phyloP scores from a whole-genome alignment of 2,329 filamentous ascomycete species.

The Diaporthe batatas region DNA sequence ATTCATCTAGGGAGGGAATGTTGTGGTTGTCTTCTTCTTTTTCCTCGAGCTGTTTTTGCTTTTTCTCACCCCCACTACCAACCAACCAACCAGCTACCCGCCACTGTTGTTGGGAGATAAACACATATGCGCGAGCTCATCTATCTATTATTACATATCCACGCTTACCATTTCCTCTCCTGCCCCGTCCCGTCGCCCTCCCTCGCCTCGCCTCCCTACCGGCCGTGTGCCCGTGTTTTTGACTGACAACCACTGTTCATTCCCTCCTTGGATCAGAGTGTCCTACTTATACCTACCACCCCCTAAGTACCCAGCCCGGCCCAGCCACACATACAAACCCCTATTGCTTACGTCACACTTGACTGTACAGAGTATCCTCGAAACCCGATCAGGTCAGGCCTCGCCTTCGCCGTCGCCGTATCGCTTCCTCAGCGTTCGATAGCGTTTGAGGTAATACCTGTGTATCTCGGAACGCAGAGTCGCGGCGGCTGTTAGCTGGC shows the following conservation, averaged over 20 bases:
- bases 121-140: conserved; percentile 28
- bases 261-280: not conserved
- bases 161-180: not conserved
- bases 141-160: conserved; percentile 25
- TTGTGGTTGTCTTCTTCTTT: conserved; percentile 4
- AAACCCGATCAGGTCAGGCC: conserved; percentile 49
- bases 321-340: not conserved
- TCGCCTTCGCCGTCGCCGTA: conserved; percentile 67
- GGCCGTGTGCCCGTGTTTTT: not conserved
- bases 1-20: conserved; percentile 2
- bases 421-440: conserved; percentile 85
- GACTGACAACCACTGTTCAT: not conserved
- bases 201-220: not conserved
- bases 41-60: not conserved
- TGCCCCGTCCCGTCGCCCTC: no score
- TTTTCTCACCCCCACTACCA: no score
- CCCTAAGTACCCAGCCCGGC: not conserved
- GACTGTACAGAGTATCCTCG: no score
- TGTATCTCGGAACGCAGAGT: conserved; percentile 37
- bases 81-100: not conserved
- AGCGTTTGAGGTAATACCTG: conserved; percentile 93
- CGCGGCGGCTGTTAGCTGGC: conserved; percentile 18
- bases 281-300: no score
- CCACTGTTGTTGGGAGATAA: conserved; percentile 18
- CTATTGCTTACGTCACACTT: no score